Conservation (phyloP, 2,329 filamentous ascomycete genomes). For the Sclerotinia sclerotiorum region DNA sequence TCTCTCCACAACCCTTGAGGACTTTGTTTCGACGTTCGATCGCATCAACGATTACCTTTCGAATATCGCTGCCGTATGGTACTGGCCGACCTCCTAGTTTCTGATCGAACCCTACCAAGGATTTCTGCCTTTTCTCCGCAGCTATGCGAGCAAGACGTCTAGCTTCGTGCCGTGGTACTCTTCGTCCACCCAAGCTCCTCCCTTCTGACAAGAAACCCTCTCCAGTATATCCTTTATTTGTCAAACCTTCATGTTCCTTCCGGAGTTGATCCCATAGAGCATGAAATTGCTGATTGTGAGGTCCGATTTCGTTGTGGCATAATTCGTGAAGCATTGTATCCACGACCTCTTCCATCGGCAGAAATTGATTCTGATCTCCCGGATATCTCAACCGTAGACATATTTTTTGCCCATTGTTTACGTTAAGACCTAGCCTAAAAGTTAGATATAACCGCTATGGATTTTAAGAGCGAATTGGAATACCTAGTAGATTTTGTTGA, state of each 20-base stretch:
- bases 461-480: constrained; percentile 25
- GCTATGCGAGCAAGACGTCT: constrained; percentile 71
- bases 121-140: constrained; percentile 66
- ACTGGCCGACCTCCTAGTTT: constrained; percentile 66
- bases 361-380: constrained; percentile 71
- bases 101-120: constrained; percentile 64
- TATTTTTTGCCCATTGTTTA: constrained; percentile 74
- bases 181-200: constrained; percentile 66
- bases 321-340: constrained; percentile 96
- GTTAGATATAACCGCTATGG: neutral
- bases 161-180: constrained; percentile 69
- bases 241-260: constrained; percentile 75
- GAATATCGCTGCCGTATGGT: constrained; percentile 64
- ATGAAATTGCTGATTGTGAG: constrained; percentile 81
- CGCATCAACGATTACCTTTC: constrained; percentile 69
- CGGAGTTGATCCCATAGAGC: constrained; percentile 86
- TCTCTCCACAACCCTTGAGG: constrained; percentile 71
- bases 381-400: constrained; percentile 78
- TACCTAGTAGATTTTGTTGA: constrained; percentile 70
- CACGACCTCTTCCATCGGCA: constrained; percentile 75
- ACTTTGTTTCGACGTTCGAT: constrained; percentile 66
- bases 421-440: constrained; percentile 65
- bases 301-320: constrained; percentile 80
- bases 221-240: constrained; percentile 82
- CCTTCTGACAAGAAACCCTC: constrained; percentile 83